phyloP scores from a whole-genome alignment of 2,329 filamentous ascomycete species.

The Colletotrichum coccodes region DNA sequence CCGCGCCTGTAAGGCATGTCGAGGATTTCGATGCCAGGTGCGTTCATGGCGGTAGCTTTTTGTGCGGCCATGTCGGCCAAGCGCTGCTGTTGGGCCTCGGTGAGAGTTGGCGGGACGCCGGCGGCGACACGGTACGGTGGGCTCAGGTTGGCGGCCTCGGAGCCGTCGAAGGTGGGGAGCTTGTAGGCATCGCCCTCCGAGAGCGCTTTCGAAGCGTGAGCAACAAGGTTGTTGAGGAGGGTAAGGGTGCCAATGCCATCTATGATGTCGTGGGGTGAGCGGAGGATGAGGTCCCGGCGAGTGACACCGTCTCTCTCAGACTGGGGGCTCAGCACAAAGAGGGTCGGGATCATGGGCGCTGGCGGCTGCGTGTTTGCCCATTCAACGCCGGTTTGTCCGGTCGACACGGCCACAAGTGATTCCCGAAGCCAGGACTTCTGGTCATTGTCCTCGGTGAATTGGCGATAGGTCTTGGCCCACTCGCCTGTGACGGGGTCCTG shows the following conservation, averaged over 20 bases:
- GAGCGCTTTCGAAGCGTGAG: slow-evolving; percentile 38
- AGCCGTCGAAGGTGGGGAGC: slow-evolving; percentile 34
- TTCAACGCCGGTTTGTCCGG: slow-evolving; percentile 39
- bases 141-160: slow-evolving; percentile 36
- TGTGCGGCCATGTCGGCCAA: slow-evolving; percentile 26
- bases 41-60: slow-evolving; percentile 3
- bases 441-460: slow-evolving; percentile 16
- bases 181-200: slow-evolving; percentile 18
- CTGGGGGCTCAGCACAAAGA: slow-evolving; percentile 43
- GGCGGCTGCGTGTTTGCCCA: slow-evolving; percentile 49
- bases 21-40: slow-evolving; percentile 13
- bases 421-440: slow-evolving; percentile 40
- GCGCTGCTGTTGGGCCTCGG: slow-evolving; percentile 28
- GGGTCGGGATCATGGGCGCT: slow-evolving; percentile 41
- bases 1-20: slow-evolving; percentile 37
- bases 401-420: slow-evolving; percentile 41
- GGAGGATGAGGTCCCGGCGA: slow-evolving; percentile 46
- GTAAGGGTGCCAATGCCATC: slow-evolving; percentile 51
- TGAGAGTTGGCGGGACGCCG: slow-evolving; percentile 30
- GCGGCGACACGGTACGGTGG: slow-evolving; percentile 41
- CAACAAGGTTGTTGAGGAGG: slow-evolving; percentile 44
- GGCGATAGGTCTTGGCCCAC: slow-evolving; percentile 42
- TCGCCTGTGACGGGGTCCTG: slow-evolving; percentile 33
- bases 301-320: neutral
- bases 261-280: slow-evolving; percentile 51